Evolutionary conservation across 2,329 filamentous ascomycete genomes (phyloP).

Genomic region (Colletotrichum theobromicola): DNA sequence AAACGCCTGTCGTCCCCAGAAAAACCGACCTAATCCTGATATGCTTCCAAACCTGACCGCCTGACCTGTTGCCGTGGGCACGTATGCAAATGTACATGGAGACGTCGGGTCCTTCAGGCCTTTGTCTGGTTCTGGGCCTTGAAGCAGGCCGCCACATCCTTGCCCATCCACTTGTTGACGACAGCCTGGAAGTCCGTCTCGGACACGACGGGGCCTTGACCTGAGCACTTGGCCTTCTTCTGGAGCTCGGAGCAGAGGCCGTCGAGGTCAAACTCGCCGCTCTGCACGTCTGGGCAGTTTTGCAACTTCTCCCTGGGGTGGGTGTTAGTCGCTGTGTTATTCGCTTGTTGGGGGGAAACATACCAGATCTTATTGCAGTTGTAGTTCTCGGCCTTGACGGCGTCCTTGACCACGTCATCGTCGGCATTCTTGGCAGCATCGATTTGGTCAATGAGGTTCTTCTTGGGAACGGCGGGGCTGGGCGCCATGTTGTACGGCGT

Average conservation of each 20-base stretch:
- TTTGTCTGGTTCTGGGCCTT: constrained; percentile 36
- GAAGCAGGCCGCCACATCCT: constrained; percentile 36
- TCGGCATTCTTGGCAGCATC: constrained; percentile 76
- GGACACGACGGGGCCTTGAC: constrained; percentile 86
- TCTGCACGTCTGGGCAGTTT: constrained; percentile 84
- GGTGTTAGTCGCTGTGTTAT: constrained; percentile 43
- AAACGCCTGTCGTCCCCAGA: constrained; percentile 16
- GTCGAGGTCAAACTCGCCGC: constrained; percentile 92
- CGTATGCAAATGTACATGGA: constrained; percentile 13
- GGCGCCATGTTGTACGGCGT: constrained; percentile 77
- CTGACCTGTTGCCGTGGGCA: neutral
- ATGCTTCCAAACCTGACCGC: constrained; percentile 12
- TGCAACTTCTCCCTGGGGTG: constrained; percentile 83
- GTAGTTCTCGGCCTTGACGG: constrained; percentile 58
- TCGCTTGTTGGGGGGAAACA: constrained; percentile 34
- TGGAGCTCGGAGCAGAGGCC: constrained; percentile 90
- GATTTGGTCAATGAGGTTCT: constrained; percentile 78
- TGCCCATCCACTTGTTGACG: constrained; percentile 67
- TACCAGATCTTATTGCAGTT: constrained; percentile 95
- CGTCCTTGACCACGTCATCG: constrained; percentile 60
- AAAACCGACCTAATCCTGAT: constrained; percentile 1
- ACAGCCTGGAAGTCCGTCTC: constrained; percentile 87
- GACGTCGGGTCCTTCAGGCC: neutral
- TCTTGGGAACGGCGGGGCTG: constrained; percentile 57
- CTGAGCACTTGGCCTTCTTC: constrained; percentile 94